These are phyloP conservation scores for Globisporangium barbulae DNA, from an alignment of 352 stramenopile genomes.

Conservation along the genomic window DNA sequence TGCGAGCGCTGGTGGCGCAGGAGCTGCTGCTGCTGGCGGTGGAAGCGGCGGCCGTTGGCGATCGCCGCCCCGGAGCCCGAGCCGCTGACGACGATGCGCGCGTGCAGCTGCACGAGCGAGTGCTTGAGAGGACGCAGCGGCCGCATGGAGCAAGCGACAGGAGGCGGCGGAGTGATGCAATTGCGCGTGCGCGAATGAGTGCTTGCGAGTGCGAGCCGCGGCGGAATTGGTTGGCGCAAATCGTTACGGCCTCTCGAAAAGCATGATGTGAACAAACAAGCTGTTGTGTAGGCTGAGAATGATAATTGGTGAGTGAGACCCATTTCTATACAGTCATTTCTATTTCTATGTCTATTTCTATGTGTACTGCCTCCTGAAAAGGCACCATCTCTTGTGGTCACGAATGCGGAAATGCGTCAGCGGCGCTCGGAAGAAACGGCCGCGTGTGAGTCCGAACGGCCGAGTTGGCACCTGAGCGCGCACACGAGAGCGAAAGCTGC, in stretches of 20 bases:
- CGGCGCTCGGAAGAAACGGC: not conserved
- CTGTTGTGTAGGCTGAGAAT: conserved; percentile 2
- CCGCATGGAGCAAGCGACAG: conserved; percentile 12
- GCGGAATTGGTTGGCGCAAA: conserved; percentile 25
- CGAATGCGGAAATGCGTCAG: not conserved
- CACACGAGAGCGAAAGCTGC: not conserved
- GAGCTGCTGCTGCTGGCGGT: conserved; percentile 20
- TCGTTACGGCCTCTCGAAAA: conserved; percentile 14
- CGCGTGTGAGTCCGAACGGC: not conserved
- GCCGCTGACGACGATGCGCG: conserved; percentile 3
- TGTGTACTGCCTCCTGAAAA: conserved; percentile 2
- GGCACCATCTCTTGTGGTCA: not conserved
- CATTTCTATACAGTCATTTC: conserved; percentile 4
- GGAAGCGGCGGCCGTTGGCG: conserved; percentile 15
- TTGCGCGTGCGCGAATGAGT: conserved; percentile 11
- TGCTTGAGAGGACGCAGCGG: conserved; percentile 39
- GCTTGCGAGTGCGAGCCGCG: conserved; percentile 3
- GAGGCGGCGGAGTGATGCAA: conserved; percentile 1
- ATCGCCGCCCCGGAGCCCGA: not conserved
- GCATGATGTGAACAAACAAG: conserved; percentile 4
- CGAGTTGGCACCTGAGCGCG: not conserved
- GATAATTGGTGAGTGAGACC: not conserved
- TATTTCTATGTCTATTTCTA: conserved; percentile 14
- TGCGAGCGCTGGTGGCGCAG: conserved; percentile 22
- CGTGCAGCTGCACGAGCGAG: conserved; percentile 34